A percentile compares a stretch with the other conserved stretches of the same genome.
phyloP scores from a whole-genome alignment of 176 grass and related monocot genomes.

The Ensete glaucum region DNA sequence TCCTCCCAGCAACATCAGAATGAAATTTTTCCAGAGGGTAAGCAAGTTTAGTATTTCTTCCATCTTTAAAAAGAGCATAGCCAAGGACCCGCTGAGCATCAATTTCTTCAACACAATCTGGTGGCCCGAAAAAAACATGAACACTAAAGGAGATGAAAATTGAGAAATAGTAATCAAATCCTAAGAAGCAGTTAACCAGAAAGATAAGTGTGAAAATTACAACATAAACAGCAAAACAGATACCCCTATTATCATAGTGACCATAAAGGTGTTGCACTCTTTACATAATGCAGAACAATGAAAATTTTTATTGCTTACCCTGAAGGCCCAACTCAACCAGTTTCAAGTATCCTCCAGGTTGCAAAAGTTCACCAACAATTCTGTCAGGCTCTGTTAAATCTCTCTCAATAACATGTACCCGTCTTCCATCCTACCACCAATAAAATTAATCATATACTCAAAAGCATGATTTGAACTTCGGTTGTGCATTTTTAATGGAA shows the following conservation, averaged over 20 bases:
- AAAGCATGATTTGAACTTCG: background rate
- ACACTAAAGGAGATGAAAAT: background rate
- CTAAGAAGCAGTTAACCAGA: background rate
- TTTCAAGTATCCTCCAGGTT: slow-evolving; percentile 90
- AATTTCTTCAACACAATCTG: slow-evolving; percentile 95
- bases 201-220: background rate
- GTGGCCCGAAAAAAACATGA: background rate
- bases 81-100: slow-evolving; percentile 87
- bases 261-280: background rate
- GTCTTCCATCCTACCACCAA: slow-evolving; percentile 60
- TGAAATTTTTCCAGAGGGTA: slow-evolving; percentile 87
- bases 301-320: slow-evolving; percentile 34
- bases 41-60: slow-evolving; percentile 63
- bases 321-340: slow-evolving; percentile 78
- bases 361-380: slow-evolving; percentile 95
- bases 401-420: slow-evolving; percentile 89
- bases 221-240: background rate
- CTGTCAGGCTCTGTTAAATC: slow-evolving; percentile 87
- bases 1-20: slow-evolving; percentile 87
- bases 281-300: background rate
- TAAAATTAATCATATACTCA: background rate
- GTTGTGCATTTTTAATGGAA: background rate
- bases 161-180: background rate
- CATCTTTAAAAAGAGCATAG: slow-evolving; percentile 95
- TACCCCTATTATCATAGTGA: background rate